A percentile compares a stretch with the other conserved stretches of the same genome.
Evolutionary conservation across 306 rosid genomes (phyloP).

Genomic region (Argentina anserina): DNA sequence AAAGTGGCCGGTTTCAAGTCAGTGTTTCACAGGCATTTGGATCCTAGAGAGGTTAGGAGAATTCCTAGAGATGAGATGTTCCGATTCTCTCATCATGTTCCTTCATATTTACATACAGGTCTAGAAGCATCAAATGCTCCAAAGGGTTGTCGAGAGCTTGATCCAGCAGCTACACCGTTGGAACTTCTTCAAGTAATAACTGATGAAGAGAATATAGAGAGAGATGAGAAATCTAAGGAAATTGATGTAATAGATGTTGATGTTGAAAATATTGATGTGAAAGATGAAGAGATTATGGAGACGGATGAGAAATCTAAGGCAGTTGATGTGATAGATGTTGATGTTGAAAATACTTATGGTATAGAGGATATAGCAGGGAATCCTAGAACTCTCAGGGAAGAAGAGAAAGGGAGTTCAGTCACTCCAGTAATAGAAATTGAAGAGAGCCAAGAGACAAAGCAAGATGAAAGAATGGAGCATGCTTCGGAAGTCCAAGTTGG

Average conservation of each 20-base stretch:
- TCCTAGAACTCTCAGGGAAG: conserved; percentile 10
- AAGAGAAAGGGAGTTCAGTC: conserved; percentile 3
- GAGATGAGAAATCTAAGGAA: conserved; percentile 22
- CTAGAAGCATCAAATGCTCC: conserved; percentile 73
- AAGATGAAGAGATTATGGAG: conserved; percentile 13
- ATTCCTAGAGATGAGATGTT: conserved; percentile 72
- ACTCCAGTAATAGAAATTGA: conserved; percentile 16
- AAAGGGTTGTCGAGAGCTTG: conserved; percentile 88
- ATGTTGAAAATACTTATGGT: conserved; percentile 14
- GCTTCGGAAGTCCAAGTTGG: conserved; percentile 8
- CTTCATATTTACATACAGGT: conserved; percentile 64
- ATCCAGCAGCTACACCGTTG: conserved; percentile 79
- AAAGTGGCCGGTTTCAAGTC: conserved; percentile 92
- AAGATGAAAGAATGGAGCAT: conserved; percentile 3
- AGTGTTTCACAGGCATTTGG: conserved; percentile 62
- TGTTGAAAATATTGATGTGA: conserved; percentile 5
- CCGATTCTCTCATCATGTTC: conserved; percentile 82
- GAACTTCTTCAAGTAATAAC: conserved; percentile 66
- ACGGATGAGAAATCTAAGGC: conserved; percentile 21
- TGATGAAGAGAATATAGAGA: conserved; percentile 39
- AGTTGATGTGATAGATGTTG: conserved; percentile 13
- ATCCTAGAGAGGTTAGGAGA: conserved; percentile 48
- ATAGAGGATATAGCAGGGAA: conserved; percentile 12
- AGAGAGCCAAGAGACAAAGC: conserved; percentile 5
- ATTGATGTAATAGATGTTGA: conserved; percentile 12